Base-by-base conservation (phyloP, 73 alveolate species). In the Effrenium voratum region DNA sequence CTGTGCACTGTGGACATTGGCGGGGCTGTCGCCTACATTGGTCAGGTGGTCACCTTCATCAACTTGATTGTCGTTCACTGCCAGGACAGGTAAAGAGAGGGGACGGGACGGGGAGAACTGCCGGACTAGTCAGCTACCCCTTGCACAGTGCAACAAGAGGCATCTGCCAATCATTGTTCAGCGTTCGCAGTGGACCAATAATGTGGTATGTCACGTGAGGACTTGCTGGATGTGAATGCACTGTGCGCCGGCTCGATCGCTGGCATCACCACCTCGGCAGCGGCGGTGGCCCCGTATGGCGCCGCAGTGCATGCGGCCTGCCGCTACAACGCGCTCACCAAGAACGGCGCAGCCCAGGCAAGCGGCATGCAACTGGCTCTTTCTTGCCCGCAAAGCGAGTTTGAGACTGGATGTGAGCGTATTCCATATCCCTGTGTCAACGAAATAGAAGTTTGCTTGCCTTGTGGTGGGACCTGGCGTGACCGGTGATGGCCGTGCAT, bases 221-320 rank as follows among this genome's bases (percentile, higher is more conserved):
- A 90, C 86, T 66, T 90, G 68, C 59, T 90, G 97, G 97, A 90
- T 30, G 97, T 90, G 50, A 90, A 57, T 36, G 97, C 97, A 5
- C 97, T 90, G 30, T 90, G 97, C n/a, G 97, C 76, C 13, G 97
- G 87, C 36, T 66, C 87, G 55, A 70, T 90, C 22, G 97, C 97
- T n/a, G 97, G 86, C 3, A 70, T 90, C 75, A 90, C 97, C 57
- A 90, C 97, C 8, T 55, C 86, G 44, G 97, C 87, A 5, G 97
- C 97, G 16, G 97, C 87, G 28, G n/a, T 90, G 10, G 97, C 97
- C 10, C 87, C 97, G 28, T 90, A 90, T 47, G 97, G 97, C 36
- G 97, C 49, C 40, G 97, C 97, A 45, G 97, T 90, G 97, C 97
- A 90, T 36, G 97, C 97, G 16, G 97, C 87, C 76, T 90, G 97